Percentiles rank a stretch among this genome's conserved stretches.
Conservation (phyloP, 2,329 filamentous ascomycete species). For the Colletotrichum acutatum region DNA sequence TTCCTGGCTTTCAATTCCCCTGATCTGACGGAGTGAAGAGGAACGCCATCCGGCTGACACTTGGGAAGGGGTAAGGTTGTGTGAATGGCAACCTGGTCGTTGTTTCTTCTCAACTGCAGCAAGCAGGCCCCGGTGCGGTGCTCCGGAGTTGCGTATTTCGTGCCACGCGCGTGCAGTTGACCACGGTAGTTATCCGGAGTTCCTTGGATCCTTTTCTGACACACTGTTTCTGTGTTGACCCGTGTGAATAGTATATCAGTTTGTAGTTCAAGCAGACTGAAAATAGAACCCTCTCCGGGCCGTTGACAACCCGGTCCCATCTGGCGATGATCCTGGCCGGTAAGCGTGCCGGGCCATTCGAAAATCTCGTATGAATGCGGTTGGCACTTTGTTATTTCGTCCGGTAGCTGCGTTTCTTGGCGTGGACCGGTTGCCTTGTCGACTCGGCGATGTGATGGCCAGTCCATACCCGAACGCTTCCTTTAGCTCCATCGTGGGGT, state of each 20-base stretch:
- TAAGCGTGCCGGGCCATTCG: not conserved
- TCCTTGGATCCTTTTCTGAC: not conserved
- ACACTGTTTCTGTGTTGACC: conserved; percentile 3
- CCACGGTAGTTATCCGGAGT: conserved; percentile 10
- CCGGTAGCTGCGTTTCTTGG: conserved; percentile 29
- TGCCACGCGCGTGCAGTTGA: conserved; percentile 17
- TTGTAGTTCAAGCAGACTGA: not conserved
- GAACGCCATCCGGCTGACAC: conserved; percentile 1
- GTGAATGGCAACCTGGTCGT: not conserved
- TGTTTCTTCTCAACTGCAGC: not conserved
- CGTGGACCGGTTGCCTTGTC: conserved; percentile 6
- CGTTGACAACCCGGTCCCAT: not conserved
- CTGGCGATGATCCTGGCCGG: not conserved
- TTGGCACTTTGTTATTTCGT: conserved; percentile 1
- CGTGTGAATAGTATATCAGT: not conserved
- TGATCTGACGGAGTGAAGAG: not conserved
- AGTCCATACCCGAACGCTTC: conserved; percentile 31
- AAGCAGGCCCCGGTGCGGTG: not conserved
- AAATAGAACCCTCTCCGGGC: not conserved
- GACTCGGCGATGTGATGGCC: conserved; percentile 24
- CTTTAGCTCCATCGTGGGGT: not conserved
- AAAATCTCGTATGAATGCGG: not conserved
- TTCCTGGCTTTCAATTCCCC: conserved; percentile 1
- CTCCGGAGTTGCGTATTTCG: conserved; percentile 23
- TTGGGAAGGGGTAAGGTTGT: not conserved